Conservation (phyloP, 257 asterid species). For the Salvia miltiorrhiza region DNA sequence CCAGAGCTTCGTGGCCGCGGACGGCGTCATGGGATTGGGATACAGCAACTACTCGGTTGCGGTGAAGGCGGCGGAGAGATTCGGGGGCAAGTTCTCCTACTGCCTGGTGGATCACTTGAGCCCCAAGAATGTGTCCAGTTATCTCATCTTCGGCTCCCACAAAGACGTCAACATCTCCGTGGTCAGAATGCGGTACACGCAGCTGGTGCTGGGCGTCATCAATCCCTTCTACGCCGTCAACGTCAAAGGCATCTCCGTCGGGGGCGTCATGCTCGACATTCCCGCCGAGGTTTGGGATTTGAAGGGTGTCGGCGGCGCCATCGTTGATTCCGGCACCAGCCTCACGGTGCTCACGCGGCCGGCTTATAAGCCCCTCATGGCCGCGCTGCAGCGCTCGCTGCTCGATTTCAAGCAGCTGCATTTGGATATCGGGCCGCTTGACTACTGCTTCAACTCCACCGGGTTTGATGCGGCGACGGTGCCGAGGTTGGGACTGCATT, state of each 20-base stretch:
- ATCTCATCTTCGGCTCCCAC: conserved; percentile 45
- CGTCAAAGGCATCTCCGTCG: conserved; percentile 46
- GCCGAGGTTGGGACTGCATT: conserved; percentile 53
- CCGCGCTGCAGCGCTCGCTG: conserved; percentile 30
- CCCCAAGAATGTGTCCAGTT: conserved; percentile 42
- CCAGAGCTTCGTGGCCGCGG: conserved; percentile 28
- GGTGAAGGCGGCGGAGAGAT: conserved; percentile 26
- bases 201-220: conserved; percentile 40
- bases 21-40: conserved; percentile 61
- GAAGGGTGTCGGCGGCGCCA: conserved; percentile 40
- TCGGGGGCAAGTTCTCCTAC: conserved; percentile 57
- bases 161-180: neutral
- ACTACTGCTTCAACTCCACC: conserved; percentile 52
- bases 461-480: conserved; percentile 39
- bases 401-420: conserved; percentile 20
- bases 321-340: conserved; percentile 55
- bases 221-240: conserved; percentile 44
- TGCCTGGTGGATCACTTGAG: conserved; percentile 62
- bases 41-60: conserved; percentile 52
- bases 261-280: conserved; percentile 35
- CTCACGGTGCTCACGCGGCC: conserved; percentile 39
- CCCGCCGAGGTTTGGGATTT: conserved; percentile 44
- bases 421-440: conserved; percentile 35
- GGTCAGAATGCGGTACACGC: conserved; percentile 40
- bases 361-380: conserved; percentile 47